Percentiles rank a stretch among this genome's conserved stretches.
phyloP scores from a whole-genome alignment of 148 eudicot genomes.

The Pharnaceum exiguum region DNA sequence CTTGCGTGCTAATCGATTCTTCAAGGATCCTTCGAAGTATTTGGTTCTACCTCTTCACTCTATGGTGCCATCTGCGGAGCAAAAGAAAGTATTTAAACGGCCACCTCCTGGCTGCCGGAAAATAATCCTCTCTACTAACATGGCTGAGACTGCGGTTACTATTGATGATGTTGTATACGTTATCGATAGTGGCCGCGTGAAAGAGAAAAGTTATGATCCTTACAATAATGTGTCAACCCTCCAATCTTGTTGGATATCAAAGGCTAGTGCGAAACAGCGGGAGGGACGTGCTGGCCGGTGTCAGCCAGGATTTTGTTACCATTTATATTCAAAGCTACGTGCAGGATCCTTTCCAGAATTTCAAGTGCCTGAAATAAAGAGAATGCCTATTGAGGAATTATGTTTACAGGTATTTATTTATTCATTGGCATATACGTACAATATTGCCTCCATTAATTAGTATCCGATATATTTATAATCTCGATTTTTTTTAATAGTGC shows the following conservation, averaged over 20 bases:
- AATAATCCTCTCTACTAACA: slow-evolving; percentile 88
- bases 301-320: slow-evolving; percentile 94
- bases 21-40: slow-evolving; percentile 56
- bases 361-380: slow-evolving; percentile 82
- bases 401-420: slow-evolving; percentile 81
- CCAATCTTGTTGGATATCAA: slow-evolving; percentile 87
- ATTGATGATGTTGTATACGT: slow-evolving; percentile 95
- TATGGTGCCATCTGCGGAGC: slow-evolving; percentile 79
- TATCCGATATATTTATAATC: too few species aligned
- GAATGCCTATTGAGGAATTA: slow-evolving; percentile 91
- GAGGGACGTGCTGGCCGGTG: slow-evolving; percentile 99
- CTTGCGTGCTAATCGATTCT: slow-evolving; percentile 42
- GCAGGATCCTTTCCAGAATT: slow-evolving; percentile 73
- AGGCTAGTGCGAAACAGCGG: slow-evolving; percentile 95
- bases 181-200: slow-evolving; percentile 89
- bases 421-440: not conserved
- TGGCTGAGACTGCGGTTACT: slow-evolving; percentile 91
- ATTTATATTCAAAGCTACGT: slow-evolving; percentile 68
- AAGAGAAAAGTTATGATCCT: slow-evolving; percentile 93
- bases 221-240: slow-evolving; percentile 82
- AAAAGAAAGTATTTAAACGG: slow-evolving; percentile 69
- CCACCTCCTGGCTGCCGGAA: slow-evolving; percentile 83
- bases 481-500: too few species aligned
- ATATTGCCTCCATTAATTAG: too few species aligned
- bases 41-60: slow-evolving; percentile 72